Evolutionary conservation across 2,329 filamentous ascomycete species (phyloP), one percentile per base, ranked within the genome.

Genomic region (Myriangium duriaei): DNA sequence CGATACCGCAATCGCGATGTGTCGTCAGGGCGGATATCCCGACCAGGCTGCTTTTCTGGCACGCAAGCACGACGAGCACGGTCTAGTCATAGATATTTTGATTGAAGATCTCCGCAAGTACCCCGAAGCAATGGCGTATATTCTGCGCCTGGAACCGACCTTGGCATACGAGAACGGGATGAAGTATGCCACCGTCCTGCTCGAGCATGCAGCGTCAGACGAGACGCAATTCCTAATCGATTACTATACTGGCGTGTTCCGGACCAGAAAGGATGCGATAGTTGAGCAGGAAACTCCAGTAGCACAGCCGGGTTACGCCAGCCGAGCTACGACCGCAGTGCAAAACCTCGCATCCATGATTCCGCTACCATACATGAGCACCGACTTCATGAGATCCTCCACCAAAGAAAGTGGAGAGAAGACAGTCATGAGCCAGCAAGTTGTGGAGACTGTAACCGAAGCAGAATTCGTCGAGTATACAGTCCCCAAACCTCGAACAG

Each of bases 1-100:
- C 2, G 91, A 98, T 48, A 98, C 91, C 1, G 91, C 91, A 11
- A 98, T 98, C 46, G 76, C 81, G 2, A 95, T 98, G 86, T 98
- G 91, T 54, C 76, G 92, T 17, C 91, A 98, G 62, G 91, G 88
- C 9, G 88, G 91, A 1, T 98, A 98, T 59, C 93, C 80, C 51
- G 87, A 96, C 42, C 92, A 98, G 64, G 91, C 91, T 11, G 91
- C 88, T 3, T 98, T 93, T 51, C 70, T 98, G 26, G 91, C 92
- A 5, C 83, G 86, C 42, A 88, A 95, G 57, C 87, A 98, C 52
- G 81, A 84, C 4, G 91, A 98, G 56, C 84, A 85, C 46, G 86
- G 94, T 41, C 67, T 96, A 42, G 91, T 98, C 1, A 83, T 96
- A 3, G 88, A 95, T 54, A 94, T 98, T 33, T 59, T 98, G 36